Evolutionary conservation across 108 stramenopile species (phyloP), one percentile per base, ranked within the genome.

Genomic region (Cyclotella atomus): DNA sequence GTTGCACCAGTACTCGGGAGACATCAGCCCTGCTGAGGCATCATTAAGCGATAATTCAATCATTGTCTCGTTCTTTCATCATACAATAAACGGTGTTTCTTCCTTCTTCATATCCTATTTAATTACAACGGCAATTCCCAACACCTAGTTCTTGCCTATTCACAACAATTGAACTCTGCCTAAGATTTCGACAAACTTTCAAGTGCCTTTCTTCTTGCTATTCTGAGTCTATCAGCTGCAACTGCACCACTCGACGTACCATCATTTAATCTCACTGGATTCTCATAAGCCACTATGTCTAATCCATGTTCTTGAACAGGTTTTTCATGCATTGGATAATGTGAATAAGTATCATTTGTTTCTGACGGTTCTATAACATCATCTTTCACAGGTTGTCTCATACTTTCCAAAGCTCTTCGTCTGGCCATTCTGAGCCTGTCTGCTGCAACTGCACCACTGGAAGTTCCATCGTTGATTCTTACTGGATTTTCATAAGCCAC

Each of bases 231-330:
- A 5, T 80, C 79, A 20, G 57, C 71, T 7, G 41, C 43, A 24
- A 80, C 3, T 14, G 79, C 79, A 20, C 79, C 79, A 64, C 79
- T 80, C 23, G 79, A 80, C 3, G 72, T 73, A 3, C 79, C 79
- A 64, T 73, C 79, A 41, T 68, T 80, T 10, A 67, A 69, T 47
- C 71, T 54, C 8, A 44, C 36, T 8, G 71, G 78, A 68, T 79
- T 79, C 53, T 79, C 77, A 38, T 56, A 45, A 7, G 43, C 6
- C 6, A 65, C 45, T 20, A 77, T 27, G 3, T 35, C 12, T 3
- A 68, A 33, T 7, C 55, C 64, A 24, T 53, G 62, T 28, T 63
- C 47, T 60, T 61, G 17, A 17, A 47, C 60, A 36, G 32, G 21
- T 50, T 38, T 4, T 24, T 61, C 14, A 17, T n/a, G n/a, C n/a